A percentile compares a stretch with the other conserved stretches of the same genome.
Conservation (phyloP, 192 early-diverging fungal species). For the Dissophora globulifera region DNA sequence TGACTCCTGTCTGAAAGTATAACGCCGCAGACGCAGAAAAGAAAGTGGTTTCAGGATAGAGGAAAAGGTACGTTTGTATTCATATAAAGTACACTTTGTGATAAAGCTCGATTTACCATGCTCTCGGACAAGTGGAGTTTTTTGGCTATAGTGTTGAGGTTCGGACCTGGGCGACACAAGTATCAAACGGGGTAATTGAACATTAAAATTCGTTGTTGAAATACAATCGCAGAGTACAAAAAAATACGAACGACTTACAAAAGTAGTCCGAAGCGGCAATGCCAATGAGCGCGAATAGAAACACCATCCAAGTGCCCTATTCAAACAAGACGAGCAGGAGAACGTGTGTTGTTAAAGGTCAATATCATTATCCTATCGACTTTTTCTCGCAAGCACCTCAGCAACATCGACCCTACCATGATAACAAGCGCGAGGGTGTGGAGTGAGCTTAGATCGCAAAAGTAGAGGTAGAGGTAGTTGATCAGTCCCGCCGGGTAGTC, state of each 20-base stretch:
- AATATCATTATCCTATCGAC: no score
- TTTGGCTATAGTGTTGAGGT: constrained; percentile 81
- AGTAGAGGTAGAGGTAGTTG: constrained; percentile 66
- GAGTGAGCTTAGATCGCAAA: constrained; percentile 47
- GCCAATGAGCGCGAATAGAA: constrained; percentile 78
- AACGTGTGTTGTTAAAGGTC: no score
- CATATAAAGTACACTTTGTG: no score
- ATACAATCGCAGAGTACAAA: no score
- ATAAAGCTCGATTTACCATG: constrained; percentile 66
- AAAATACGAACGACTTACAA: constrained; percentile 55
- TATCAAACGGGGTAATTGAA: background rate
- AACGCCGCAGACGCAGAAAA: background rate
- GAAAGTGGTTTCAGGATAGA: background rate
- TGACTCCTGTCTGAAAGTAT: constrained; percentile 63
- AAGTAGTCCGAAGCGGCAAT: constrained; percentile 85
- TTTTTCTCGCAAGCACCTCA: no score
- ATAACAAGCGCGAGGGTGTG: constrained; percentile 53
- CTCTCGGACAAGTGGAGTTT: constrained; percentile 83
- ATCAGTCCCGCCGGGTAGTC: constrained; percentile 68
- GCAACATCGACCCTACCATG: no score
- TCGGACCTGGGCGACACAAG: constrained; percentile 60
- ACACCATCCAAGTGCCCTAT: constrained; percentile 70
- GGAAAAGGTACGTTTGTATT: no score
- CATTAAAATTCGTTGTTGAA: no score
- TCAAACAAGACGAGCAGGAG: no score